Base-by-base conservation (phyloP, 148 eudicot genomes). In the Dianthus caryophyllus region DNA sequence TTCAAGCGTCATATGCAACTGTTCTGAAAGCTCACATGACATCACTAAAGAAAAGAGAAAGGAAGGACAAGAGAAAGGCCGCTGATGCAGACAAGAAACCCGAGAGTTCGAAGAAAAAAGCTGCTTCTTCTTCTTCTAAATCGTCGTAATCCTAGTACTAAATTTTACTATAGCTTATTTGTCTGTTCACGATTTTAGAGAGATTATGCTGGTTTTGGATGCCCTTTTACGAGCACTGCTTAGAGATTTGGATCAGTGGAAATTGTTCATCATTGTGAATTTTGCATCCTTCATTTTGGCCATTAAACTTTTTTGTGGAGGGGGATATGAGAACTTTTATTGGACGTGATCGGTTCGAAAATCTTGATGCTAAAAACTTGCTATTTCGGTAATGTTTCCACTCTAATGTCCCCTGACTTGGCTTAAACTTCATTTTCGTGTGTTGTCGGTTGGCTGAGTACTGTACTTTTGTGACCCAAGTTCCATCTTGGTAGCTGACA, bases 1-100 rank as follows among this genome's bases (percentile, higher is more conserved):
- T 92, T 59, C 98, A 92, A 80, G 87, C 98, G 31, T 89, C 96
- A 17, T 92, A 92, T 66, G 96, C 91, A 15, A 84, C 88, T n/a
- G 82, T 92, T 63, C 78, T 92, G 31, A 92, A 92, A 85, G 94
- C 98, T 25, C 94, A 81, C 31, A 87, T 92, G 98, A 89, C 98
- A 26, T 82, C 96, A 41, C 76, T 92, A 73, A 92, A 92, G 89
- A 92, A 84, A 73, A 84, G 94, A 79, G 98, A 92, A 74, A 82
- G 96, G 77, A 92, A 89, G 73, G 96, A 87, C 75, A 87, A 81
- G 72, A 79, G 77, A 71, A 92, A 89, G 77, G 75, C 89, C n/a
- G 78, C 81, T 44, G 96, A 81, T 56, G 60, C 76, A 16, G 85
- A 79, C 44, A 77, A 85, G 70, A 90, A 85, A 65, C 70, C 64